Conservation (phyloP, 495 filamentous ascomycete genomes). For the Xylaria longipes region DNA sequence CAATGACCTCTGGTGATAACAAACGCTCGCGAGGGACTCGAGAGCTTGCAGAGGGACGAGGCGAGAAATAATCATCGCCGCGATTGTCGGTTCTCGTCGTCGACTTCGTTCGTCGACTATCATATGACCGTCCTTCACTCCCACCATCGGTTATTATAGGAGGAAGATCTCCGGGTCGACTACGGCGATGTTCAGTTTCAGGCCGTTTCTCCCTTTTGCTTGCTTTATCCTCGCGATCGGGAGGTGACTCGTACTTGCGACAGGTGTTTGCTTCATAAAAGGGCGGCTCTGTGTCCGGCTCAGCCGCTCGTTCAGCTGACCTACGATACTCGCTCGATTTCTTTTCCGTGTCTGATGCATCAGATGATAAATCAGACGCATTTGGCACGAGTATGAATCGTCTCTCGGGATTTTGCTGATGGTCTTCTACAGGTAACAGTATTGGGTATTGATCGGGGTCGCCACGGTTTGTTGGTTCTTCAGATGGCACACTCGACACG, state of each 20-base stretch:
- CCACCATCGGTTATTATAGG: constrained; percentile 36
- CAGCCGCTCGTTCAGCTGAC: constrained; percentile 30
- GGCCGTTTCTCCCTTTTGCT: constrained; percentile 30
- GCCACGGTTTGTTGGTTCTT: constrained; percentile 51
- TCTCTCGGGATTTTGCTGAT: constrained; percentile 55
- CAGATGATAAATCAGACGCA: constrained; percentile 37
- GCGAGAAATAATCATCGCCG: constrained; percentile 42
- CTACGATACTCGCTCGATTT: constrained; percentile 28
- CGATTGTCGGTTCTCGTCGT: constrained; percentile 38
- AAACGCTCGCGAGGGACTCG: constrained; percentile 27
- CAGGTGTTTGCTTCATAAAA: constrained; percentile 52
- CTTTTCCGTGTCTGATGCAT: constrained; percentile 20
- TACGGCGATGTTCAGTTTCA: constrained; percentile 33
- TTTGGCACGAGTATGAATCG: constrained; percentile 51
- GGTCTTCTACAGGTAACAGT: constrained; percentile 41
- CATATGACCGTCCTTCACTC: constrained; percentile 21
- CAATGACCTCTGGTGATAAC: constrained; percentile 43
- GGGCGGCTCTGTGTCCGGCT: constrained; percentile 26
- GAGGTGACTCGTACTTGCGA: constrained; percentile 43
- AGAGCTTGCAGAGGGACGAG: constrained; percentile 28
- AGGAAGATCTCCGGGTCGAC: constrained; percentile 36
- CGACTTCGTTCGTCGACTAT: constrained; percentile 35
- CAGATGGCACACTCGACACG: constrained; percentile 36
- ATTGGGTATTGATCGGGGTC: constrained; percentile 52
- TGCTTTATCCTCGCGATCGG: constrained; percentile 32